Evolutionary conservation across 352 stramenopile genomes (phyloP).

Genomic region (Lagenidium sp.): DNA sequence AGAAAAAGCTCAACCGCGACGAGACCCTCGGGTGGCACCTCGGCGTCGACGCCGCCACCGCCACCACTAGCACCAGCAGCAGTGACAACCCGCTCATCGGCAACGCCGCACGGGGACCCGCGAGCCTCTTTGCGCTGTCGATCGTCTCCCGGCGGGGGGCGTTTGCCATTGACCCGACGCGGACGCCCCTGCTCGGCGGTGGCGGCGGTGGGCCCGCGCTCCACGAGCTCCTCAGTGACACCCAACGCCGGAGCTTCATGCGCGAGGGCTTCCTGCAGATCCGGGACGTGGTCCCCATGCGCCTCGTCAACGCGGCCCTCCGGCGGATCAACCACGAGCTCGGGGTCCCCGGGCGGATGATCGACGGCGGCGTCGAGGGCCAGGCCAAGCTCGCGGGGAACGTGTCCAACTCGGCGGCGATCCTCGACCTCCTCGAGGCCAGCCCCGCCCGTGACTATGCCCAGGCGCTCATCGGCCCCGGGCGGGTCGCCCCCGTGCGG

Average conservation of each 20-base stretch:
- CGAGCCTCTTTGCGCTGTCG: conserved; percentile 36
- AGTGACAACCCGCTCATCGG: conserved; percentile 33
- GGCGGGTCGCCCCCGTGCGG: conserved; percentile 31
- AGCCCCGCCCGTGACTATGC: conserved; percentile 43
- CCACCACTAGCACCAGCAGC: background rate
- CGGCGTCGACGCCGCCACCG: conserved; percentile 11
- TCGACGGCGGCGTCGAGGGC: conserved; percentile 66
- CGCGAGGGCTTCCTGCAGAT: conserved; percentile 68
- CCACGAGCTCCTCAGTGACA: conserved; percentile 34
- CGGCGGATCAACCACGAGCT: conserved; percentile 74
- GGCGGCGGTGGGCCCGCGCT: conserved; percentile 10
- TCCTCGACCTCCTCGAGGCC: conserved; percentile 49
- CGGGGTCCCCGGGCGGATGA: conserved; percentile 51
- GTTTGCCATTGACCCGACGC: conserved; percentile 31
- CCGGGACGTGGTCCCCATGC: conserved; percentile 41
- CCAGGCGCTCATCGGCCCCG: conserved; percentile 45
- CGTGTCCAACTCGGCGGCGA: conserved; percentile 53
- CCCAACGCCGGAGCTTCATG: conserved; percentile 57
- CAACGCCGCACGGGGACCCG: conserved; percentile 26
- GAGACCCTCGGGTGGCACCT: conserved; percentile 49
- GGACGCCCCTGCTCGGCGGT: conserved; percentile 18
- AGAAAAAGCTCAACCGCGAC: conserved; percentile 55
- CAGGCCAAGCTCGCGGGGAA: conserved; percentile 57
- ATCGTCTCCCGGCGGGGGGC: conserved; percentile 37
- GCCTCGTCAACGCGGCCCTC: conserved; percentile 41